Evolutionary conservation across 164 flowering plant genomes (phyloP).

Genomic region (Magnolia changhungtana): DNA sequence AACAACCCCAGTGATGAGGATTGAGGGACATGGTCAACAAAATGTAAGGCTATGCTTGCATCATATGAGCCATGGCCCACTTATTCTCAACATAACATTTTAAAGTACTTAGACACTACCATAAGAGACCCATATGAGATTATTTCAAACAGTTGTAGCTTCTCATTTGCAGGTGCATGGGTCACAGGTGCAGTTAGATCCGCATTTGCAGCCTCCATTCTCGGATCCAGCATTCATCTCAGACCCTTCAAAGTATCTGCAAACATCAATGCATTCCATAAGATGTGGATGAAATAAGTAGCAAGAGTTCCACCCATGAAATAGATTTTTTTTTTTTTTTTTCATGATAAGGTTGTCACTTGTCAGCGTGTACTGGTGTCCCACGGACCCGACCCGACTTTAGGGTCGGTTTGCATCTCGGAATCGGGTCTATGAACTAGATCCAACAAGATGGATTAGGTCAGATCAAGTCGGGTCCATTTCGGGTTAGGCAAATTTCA

Average conservation of each 20-base stretch:
- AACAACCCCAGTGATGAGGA: not conserved
- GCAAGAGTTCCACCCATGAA: not conserved
- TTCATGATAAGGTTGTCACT: no score
- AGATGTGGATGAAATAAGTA: not conserved
- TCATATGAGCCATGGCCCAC: not conserved
- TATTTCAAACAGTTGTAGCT: not conserved
- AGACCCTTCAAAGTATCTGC: conserved; percentile 20
- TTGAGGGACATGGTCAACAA: no score
- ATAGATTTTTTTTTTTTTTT: not conserved
- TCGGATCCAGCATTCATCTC: conserved; percentile 21
- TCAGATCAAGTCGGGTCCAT: no score
- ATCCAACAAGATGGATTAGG: no score
- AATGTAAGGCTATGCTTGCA: no score
- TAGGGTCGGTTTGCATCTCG: no score
- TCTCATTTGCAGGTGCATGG: conserved; percentile 35
- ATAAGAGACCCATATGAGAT: not conserved
- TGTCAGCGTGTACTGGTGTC: no score
- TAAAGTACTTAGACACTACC: not conserved
- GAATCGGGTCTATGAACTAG: no score
- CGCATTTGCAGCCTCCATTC: conserved; percentile 30
- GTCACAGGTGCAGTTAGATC: conserved; percentile 31
- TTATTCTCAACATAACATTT: not conserved
- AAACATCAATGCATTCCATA: not conserved
- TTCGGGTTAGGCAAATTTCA: no score
- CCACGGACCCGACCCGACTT: no score